phyloP scores from a whole-genome alignment of 2,329 filamentous ascomycete genomes.

The Diaporthe capsici region DNA sequence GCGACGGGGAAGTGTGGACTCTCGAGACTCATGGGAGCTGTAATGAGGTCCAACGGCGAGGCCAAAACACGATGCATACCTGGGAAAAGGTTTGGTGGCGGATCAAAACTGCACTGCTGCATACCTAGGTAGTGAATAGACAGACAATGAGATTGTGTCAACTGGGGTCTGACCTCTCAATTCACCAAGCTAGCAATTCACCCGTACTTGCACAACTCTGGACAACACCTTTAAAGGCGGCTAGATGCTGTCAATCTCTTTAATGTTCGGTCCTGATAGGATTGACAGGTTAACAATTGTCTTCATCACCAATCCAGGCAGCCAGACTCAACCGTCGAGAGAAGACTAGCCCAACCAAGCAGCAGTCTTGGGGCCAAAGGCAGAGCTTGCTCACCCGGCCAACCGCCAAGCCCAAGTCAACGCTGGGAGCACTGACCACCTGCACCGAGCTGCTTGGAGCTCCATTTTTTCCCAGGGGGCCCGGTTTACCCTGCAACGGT shows the following conservation, averaged over 20 bases:
- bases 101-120: neutral
- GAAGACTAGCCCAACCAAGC: neutral
- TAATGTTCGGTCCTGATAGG: neutral
- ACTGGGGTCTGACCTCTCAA: neutral
- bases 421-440: conserved; percentile 17
- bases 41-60: neutral
- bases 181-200: neutral
- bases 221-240: too few relatives aligned
- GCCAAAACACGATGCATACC: neutral
- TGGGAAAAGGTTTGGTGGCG: neutral
- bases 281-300: neutral
- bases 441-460: conserved; percentile 1
- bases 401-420: conserved; percentile 14
- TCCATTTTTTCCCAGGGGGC: conserved; percentile 13
- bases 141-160: conserved; percentile 10
- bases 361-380: neutral
- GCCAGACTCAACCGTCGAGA: neutral
- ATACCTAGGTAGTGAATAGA: neutral
- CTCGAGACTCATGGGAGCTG: conserved; percentile 26
- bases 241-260: neutral
- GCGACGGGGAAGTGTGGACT: neutral
- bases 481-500: conserved; percentile 13
- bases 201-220: too few relatives aligned
- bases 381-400: conserved; percentile 17
- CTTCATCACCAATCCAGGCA: neutral